Base-by-base conservation (phyloP, 257 asterid species). In the Lycium ferocissimum region DNA sequence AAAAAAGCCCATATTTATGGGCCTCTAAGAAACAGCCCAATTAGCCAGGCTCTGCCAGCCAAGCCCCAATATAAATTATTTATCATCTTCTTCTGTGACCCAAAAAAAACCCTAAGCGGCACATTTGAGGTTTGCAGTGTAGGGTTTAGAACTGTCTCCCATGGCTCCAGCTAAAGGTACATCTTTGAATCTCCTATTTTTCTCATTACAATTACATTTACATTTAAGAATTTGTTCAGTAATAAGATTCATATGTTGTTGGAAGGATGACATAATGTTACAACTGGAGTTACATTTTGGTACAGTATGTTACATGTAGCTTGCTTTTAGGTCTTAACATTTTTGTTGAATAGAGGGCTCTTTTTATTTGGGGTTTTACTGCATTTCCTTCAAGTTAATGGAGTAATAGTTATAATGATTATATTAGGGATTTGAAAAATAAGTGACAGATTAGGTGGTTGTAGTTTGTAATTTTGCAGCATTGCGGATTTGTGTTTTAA, bases 101-200 rank as follows among this genome's bases (percentile, higher is more conserved):
- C n/a, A n/a, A 26, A 11, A 11, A 26, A 73, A 73, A 11, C 20
- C 61, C 81, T 47, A 47, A 35, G 80, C 38, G 35, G 79, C 54
- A 71, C 17, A n/a, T 22, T 9, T 45, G 58, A 73, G 59, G 15
- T 73, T 73, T 45, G 40, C 14, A 18, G 17, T 71, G 5, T 40
- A 38, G 18, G 37, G 33, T 18, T 40, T 71, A 43, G 3, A 20
- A 47, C 40, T 0, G 20, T 22, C 11, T 73, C 40, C 35, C 33
- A 47, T 73, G 81, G 61, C 61, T 73, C 81, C 59, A 7, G 61
- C 81, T 6, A 73, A 73, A 73, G 81, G 81, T 73, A 47, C 81
- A 47, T 73, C 2, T 47, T 47, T 47, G 7, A 47, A 5, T 47
- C 61, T 73, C 2, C 18, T n/a, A 2, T 10, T 45, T 73, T 45